Evolutionary conservation across 768 basidiomycete species (phyloP), one percentile per base, ranked within the genome.

Genomic region (Leucocoprinus sp.): DNA sequence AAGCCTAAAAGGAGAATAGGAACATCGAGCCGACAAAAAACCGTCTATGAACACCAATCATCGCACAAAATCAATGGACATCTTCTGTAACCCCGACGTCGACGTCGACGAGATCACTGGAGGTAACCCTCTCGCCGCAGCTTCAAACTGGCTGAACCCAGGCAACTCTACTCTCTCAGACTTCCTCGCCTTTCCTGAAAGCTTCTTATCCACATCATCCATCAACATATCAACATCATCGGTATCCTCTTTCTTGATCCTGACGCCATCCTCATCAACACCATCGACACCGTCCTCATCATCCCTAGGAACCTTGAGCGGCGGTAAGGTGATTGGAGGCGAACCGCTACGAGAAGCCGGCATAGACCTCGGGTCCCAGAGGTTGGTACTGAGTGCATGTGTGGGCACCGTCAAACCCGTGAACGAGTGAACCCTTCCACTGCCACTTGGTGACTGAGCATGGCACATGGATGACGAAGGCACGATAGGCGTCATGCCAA

Each of bases 401-500:
- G 57, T 51, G 39, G 42, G 55, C 14, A 51, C 60, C 15, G 43
- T 43, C 29, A 37, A 37, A 8, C 52, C 50, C 23, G 50, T 45
- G 34, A 46, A 26, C 36, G 47, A 35, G 42, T 35, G 49, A 39
- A 41, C 49, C 45, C 39, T 52, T 51, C 21, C 54, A 57, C 54
- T 54, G 55, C 8, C 57, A 56, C 5, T 5, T 4, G 9, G 31
- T 5, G 31, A 8, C 9, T 31, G 31, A 5, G 31, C 49, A 64
- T 61, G 70, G 64, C 17, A 62, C 46, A 67, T 72, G 26, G 63
- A 61, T 29, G 66, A 62, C 2, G 68, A 62, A 9, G 61, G 54
- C 17, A 74, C 74, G 29, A 91, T 89, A 0, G 88, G 89, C 5
- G 91, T 92, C 87, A 93, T 93, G 3, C 86, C 89, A 52, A 96